phyloP scores from a whole-genome alignment of 1,284 basidiomycete genomes.

The Rhodotorula sp. region DNA sequence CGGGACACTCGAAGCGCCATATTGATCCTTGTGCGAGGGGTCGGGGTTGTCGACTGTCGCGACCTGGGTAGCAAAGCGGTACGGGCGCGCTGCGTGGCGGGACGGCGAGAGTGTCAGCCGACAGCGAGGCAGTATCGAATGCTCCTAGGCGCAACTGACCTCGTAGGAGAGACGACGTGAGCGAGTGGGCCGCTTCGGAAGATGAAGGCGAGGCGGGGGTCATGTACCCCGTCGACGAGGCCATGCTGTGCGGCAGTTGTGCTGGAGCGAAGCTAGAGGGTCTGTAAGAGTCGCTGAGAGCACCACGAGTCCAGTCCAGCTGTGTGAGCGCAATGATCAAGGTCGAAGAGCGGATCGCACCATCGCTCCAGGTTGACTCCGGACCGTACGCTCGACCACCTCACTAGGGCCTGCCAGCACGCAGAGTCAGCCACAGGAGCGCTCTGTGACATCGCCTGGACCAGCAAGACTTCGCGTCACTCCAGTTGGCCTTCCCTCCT shows the following conservation, averaged over 20 bases:
- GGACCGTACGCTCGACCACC: no score
- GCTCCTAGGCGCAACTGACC: background rate
- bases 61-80: slow-evolving; percentile 56
- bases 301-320: no score
- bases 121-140: background rate
- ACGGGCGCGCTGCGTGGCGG: slow-evolving; percentile 25
- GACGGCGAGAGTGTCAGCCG: no score
- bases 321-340: no score
- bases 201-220: slow-evolving; percentile 11
- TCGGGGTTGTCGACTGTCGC: slow-evolving; percentile 77
- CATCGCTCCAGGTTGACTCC: background rate
- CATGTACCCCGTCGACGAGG: slow-evolving; percentile 5
- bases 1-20: slow-evolving; percentile 87
- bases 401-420: no score
- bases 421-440: no score
- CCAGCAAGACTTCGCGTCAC: no score
- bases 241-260: background rate
- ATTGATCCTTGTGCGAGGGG: slow-evolving; percentile 86
- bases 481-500: no score
- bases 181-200: slow-evolving; percentile 9
- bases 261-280: background rate
- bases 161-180: slow-evolving; percentile 28
- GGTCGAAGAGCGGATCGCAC: no score
- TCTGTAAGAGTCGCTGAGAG: background rate
- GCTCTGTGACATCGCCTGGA: no score